Evolutionary conservation across 192 early-diverging fungal species (phyloP).

Genomic region (Dispira simplex): DNA sequence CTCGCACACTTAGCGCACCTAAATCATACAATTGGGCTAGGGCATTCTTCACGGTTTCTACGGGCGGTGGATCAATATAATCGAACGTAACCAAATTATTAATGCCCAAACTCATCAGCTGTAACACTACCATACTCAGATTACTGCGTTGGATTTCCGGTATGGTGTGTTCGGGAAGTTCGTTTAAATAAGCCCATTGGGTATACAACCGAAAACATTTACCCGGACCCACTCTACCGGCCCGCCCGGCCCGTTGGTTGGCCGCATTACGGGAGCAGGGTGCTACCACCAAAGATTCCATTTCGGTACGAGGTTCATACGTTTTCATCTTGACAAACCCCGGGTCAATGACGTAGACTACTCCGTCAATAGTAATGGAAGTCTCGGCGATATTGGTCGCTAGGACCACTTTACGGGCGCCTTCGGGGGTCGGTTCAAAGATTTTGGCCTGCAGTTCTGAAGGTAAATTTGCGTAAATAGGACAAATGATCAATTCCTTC

Average conservation of each 20-base stretch:
- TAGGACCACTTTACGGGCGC: conserved; percentile 83
- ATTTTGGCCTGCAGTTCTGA: conserved; percentile 94
- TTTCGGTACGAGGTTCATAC: conserved; percentile 86
- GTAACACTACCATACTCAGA: conserved; percentile 74
- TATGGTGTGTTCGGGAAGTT: conserved; percentile 86
- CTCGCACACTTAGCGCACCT: conserved; percentile 81
- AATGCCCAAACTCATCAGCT: conserved; percentile 91
- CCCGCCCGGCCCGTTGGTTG: conserved; percentile 86
- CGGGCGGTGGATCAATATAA: conserved; percentile 96
- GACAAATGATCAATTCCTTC: conserved; percentile 79
- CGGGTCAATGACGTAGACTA: conserved; percentile 95
- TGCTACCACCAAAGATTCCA: conserved; percentile 94
- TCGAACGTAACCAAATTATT: conserved; percentile 95
- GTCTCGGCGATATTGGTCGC: conserved; percentile 99
- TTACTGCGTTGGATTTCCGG: conserved; percentile 98
- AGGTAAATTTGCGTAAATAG: conserved; percentile 93
- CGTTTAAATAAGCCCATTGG: conserved; percentile 77
- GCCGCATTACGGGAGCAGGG: conserved; percentile 92
- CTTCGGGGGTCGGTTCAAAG: conserved; percentile 92
- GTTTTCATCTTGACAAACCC: conserved; percentile 94
- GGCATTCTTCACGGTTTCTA: conserved; percentile 81
- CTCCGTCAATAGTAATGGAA: conserved; percentile 92
- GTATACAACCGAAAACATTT: conserved; percentile 97
- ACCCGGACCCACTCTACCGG: conserved; percentile 90
- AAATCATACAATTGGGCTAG: conserved; percentile 85